Evolutionary conservation across 768 basidiomycete species (phyloP).

Genomic region (Lentinula raphanica): DNA sequence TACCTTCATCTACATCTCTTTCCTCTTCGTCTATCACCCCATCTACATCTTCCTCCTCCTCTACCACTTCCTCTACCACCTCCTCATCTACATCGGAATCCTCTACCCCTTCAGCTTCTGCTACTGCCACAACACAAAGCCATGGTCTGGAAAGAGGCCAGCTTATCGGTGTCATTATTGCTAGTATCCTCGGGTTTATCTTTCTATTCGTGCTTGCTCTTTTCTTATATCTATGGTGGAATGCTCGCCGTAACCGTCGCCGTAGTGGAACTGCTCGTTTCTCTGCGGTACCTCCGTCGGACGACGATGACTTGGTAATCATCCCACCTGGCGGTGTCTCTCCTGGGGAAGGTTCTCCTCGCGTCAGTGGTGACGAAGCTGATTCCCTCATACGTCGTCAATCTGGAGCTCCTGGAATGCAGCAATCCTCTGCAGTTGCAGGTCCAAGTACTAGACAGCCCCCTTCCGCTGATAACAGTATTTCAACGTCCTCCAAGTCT

Average conservation of each 20-base stretch:
- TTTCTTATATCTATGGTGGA: conserved; percentile 39
- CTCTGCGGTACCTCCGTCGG: conserved; percentile 23
- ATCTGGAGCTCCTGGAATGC: conserved; percentile 12
- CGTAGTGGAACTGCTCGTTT: conserved; percentile 16
- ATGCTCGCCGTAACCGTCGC: conserved; percentile 40
- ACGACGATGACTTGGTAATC: conserved; percentile 33
- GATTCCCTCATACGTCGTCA: conserved; percentile 54
- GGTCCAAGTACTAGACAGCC: conserved; percentile 33
- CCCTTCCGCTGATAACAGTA: conserved; percentile 31
- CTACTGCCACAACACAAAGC: conserved; percentile 15
- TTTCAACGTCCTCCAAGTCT: conserved; percentile 27
- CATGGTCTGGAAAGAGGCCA: conserved; percentile 31
- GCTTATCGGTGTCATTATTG: conserved; percentile 55
- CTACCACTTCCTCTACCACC: conserved; percentile 24
- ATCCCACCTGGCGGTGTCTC: conserved; percentile 33
- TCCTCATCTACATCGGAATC: conserved; percentile 22
- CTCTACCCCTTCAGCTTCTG: conserved; percentile 17
- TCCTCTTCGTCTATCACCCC: conserved; percentile 26
- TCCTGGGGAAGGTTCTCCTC: conserved; percentile 63
- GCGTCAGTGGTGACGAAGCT: conserved; percentile 63
- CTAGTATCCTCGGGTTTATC: conserved; percentile 54
- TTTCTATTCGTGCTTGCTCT: conserved; percentile 50
- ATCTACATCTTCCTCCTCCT: conserved; percentile 24
- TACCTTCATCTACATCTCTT: conserved; percentile 20
- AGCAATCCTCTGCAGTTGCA: conserved; percentile 4